phyloP scores from a whole-genome alignment of 257 asterid species.

The Solanum corneliomulleri region DNA sequence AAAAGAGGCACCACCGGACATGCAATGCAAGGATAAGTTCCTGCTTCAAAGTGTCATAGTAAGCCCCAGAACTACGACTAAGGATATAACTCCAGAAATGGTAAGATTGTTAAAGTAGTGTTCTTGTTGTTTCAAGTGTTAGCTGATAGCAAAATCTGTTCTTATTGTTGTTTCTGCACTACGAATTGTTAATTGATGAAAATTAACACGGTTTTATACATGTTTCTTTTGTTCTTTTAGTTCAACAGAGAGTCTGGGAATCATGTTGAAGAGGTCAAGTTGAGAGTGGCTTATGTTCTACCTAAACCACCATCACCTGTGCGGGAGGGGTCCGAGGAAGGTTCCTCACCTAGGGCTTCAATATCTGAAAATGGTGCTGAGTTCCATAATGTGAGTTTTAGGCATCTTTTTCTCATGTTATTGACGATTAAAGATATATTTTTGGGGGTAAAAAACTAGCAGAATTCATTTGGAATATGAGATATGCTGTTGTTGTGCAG shows the following conservation, averaged over 20 bases:
- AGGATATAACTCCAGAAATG: constrained; percentile 79
- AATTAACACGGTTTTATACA: background rate
- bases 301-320: constrained; percentile 90
- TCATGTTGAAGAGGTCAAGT: constrained; percentile 79
- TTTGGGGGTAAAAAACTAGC: background rate
- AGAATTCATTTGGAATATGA: background rate
- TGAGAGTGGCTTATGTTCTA: constrained; percentile 73
- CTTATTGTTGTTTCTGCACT: background rate
- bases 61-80: constrained; percentile 40
- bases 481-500: constrained; percentile 13
- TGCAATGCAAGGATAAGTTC: constrained; percentile 96
- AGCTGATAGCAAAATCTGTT: background rate
- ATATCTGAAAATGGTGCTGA: constrained; percentile 83
- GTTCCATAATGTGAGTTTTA: constrained; percentile 42
- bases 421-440: background rate
- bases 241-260: constrained; percentile 84
- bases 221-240: constrained; percentile 20
- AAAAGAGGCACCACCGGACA: constrained; percentile 82
- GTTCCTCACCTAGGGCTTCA: constrained; percentile 86
- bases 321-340: constrained; percentile 93
- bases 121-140: background rate
- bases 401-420: background rate
- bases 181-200: background rate
- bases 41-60: constrained; percentile 73
- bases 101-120: constrained; percentile 19